A percentile compares a stretch with the other conserved stretches of the same genome.
Conservation (phyloP, 257 asterid species). For the Penstemon barbatus region DNA sequence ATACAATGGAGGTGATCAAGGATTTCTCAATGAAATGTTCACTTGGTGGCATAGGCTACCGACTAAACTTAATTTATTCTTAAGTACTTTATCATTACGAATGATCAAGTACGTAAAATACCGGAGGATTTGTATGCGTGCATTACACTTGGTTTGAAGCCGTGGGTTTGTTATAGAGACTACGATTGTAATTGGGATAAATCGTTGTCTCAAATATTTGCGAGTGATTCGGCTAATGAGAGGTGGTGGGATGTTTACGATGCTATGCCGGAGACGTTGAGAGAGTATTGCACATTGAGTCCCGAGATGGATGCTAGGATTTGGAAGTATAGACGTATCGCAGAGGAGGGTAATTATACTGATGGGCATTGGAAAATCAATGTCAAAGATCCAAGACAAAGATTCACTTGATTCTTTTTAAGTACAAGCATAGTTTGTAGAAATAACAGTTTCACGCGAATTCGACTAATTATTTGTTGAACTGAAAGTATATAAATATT, state of each 20-base stretch:
- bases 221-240: constrained; percentile 61
- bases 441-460: no score
- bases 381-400: constrained; percentile 52
- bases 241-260: constrained; percentile 67
- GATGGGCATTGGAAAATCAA: constrained; percentile 65
- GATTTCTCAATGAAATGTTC: constrained; percentile 66
- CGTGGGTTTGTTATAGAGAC: constrained; percentile 73
- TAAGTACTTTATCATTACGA: constrained; percentile 33
- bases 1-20: constrained; percentile 84
- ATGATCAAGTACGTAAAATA: constrained; percentile 19
- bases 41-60: constrained; percentile 86
- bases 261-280: constrained; percentile 49
- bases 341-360: constrained; percentile 38
- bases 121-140: constrained; percentile 32
- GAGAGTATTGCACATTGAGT: constrained; percentile 44
- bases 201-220: constrained; percentile 31
- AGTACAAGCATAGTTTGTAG: background rate
- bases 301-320: constrained; percentile 39
- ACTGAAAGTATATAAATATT: no score
- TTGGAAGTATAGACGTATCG: constrained; percentile 33
- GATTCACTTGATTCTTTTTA: constrained; percentile 1
- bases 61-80: constrained; percentile 40
- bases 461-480: no score
- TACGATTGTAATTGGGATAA: constrained; percentile 83
- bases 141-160: constrained; percentile 83